phyloP scores from a whole-genome alignment of 2,329 filamentous ascomycete species.

The Hymenoscyphus scutula region DNA sequence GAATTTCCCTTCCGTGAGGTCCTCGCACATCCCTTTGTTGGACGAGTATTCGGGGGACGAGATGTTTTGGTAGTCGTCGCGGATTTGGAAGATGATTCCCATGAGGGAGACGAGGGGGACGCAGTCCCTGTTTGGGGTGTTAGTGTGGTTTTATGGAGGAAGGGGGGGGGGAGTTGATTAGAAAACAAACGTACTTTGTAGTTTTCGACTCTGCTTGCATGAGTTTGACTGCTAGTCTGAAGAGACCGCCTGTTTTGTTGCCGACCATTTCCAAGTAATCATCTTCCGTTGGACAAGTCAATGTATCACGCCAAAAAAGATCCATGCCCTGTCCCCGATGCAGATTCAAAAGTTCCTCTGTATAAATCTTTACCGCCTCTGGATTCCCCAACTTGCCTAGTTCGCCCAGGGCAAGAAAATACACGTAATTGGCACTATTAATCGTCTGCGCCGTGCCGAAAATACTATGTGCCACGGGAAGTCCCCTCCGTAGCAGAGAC shows the following conservation, averaged over 20 bases:
- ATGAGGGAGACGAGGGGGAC: constrained; percentile 81
- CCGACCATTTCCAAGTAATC: constrained; percentile 94
- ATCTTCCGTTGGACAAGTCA: constrained; percentile 80
- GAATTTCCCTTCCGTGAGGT: constrained; percentile 96
- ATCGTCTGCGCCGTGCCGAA: constrained; percentile 87
- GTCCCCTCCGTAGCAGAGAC: constrained; percentile 70
- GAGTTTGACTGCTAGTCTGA: constrained; percentile 78
- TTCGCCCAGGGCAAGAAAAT: constrained; percentile 76
- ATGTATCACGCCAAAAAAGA: constrained; percentile 81
- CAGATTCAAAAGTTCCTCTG: constrained; percentile 79
- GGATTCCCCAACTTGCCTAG: constrained; percentile 69
- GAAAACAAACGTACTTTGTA: constrained; percentile 41
- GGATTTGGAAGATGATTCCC: constrained; percentile 85
- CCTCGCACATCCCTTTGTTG: constrained; percentile 93
- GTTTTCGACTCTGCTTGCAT: constrained; percentile 73
- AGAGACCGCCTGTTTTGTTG: constrained; percentile 87
- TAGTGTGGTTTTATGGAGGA: too few relatives aligned
- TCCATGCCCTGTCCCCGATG: constrained; percentile 90
- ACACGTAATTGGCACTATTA: constrained; percentile 87
- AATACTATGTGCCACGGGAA: constrained; percentile 80
- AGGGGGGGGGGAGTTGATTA: background rate
- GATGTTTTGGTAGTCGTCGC: constrained; percentile 92
- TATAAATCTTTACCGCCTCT: constrained; percentile 66
- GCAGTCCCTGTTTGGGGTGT: constrained; percentile 54
- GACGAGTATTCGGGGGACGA: constrained; percentile 69